Evolutionary conservation across 2,329 filamentous ascomycete species (phyloP), one percentile per base, ranked within the genome.

Genomic region (Paradendryphiella salina): DNA sequence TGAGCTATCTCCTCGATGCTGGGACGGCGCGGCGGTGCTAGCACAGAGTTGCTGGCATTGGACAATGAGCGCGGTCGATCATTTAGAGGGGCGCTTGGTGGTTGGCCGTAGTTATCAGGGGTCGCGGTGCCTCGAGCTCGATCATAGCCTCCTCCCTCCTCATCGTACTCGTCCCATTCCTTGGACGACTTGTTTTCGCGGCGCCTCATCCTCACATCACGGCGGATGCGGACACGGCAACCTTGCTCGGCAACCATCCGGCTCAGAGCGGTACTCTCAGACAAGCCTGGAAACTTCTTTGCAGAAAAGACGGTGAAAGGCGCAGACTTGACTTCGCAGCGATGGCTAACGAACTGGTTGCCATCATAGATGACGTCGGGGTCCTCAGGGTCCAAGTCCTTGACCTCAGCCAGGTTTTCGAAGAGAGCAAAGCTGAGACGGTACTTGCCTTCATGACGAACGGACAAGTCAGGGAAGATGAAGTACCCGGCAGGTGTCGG

Each of bases 211-310:
- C 91, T 86, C 5, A 96, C 90, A 75, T 97, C 94, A 57, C 94
- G 89, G 49, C 94, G 85, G 66, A 99, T 99, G 37, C 94, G 88
- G 21, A 99, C 94, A 61, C 93, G 90, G 73, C 94, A 97, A 51
- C 94, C 94, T 75, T 99, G 94, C 73, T 99, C 93, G 14, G 93
- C 92, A 35, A 99, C 91, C 29, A 90, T 88, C 56, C 92, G 88
- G 75, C 92, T 96, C 41, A 97, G 79, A 10, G 83, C 79, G 0
- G 94, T 99, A 76, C 91, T 96, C 73, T 94, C 90, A 36, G 89
- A 87, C 52, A 97, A 79, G 14, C 93, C 94, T 13, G 94, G 94
- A 77, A 99, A 99, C 78, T 96, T 97, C 85, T 97, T 99, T 43
- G 94, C 94, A 64, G 92, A 96, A 78, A 83, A 97, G 34, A 97